Conservation (phyloP, 371 early-diverging fungal species). For the Mycotypha africana region DNA sequence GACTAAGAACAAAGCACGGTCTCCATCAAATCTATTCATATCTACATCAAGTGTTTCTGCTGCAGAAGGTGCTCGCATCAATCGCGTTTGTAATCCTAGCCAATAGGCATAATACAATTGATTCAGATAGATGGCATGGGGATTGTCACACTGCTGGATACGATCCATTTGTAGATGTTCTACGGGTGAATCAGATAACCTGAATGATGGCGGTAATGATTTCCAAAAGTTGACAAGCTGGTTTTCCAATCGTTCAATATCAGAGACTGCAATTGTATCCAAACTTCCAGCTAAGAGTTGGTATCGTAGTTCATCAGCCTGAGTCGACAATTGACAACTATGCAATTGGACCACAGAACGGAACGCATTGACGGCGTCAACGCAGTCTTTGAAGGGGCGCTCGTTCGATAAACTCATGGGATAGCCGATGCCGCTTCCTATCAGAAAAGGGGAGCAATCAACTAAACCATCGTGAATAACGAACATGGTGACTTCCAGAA, state of each 20-base stretch:
- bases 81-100: slow-evolving; percentile 24
- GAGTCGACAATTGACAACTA: slow-evolving; percentile 17
- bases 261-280: slow-evolving; percentile 11
- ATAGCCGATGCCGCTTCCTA: slow-evolving; percentile 29
- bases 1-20: slow-evolving; percentile 33
- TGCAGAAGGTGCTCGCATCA: slow-evolving; percentile 26
- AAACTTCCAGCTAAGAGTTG: slow-evolving; percentile 20
- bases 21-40: slow-evolving; percentile 25
- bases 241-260: slow-evolving; percentile 25
- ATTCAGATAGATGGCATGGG: slow-evolving; percentile 28
- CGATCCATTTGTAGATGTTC: slow-evolving; percentile 30
- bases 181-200: slow-evolving; percentile 24
- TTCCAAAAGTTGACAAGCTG: slow-evolving; percentile 32
- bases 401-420: slow-evolving; percentile 25
- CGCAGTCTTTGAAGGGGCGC: background rate
- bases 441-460: slow-evolving; percentile 18
- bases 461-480: slow-evolving; percentile 21
- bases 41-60: slow-evolving; percentile 20
- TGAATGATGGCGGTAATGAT: slow-evolving; percentile 16
- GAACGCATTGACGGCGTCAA: slow-evolving; percentile 13
- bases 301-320: slow-evolving; percentile 18
- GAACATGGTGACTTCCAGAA: slow-evolving; percentile 22
- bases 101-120: slow-evolving; percentile 27
- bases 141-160: slow-evolving; percentile 23
- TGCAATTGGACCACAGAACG: slow-evolving; percentile 23